Percentiles rank a stretch among this genome's conserved stretches.
phyloP scores from a whole-genome alignment of 805 yeast genomes.

The Alloascoidea hylecoeti region DNA sequence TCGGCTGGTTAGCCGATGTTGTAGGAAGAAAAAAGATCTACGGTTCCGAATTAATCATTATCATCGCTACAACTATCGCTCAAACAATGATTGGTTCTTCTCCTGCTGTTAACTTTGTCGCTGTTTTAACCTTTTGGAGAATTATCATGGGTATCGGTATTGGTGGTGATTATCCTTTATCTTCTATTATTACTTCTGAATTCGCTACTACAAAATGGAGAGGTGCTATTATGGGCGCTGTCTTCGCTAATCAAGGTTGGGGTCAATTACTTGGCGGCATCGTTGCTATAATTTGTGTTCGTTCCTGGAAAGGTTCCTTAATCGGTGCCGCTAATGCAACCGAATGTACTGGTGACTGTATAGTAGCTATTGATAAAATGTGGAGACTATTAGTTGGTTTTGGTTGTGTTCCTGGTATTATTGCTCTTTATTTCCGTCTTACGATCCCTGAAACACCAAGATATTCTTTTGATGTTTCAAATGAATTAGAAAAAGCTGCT shows the following conservation, averaged over 20 bases:
- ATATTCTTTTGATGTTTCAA: constrained; percentile 64
- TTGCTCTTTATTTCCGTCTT: constrained; percentile 73
- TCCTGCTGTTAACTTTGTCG: constrained; percentile 59
- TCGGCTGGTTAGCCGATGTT: constrained; percentile 71
- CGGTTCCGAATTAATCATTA: constrained; percentile 75
- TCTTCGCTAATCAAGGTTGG: constrained; percentile 93
- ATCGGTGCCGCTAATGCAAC: constrained; percentile 35
- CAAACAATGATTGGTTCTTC: constrained; percentile 67
- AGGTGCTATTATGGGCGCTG: constrained; percentile 96
- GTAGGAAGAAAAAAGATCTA: constrained; percentile 81
- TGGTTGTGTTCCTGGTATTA: constrained; percentile 78
- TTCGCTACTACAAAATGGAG: constrained; percentile 93
- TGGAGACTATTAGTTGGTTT: constrained; percentile 88
- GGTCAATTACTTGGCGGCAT: constrained; percentile 88
- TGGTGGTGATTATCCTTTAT: constrained; percentile 93
- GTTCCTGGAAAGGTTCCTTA: constrained; percentile 58
- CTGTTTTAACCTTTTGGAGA: constrained; percentile 66
- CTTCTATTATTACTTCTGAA: constrained; percentile 88
- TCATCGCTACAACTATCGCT: constrained; percentile 65
- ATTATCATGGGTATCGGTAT: constrained; percentile 90
- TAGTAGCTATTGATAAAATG: constrained; percentile 77
- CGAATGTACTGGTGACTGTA: constrained; percentile 55
- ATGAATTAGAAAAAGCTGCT: constrained; percentile 39
- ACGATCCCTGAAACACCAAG: constrained; percentile 89
- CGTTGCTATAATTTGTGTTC: constrained; percentile 62